phyloP scores from a whole-genome alignment of 1,284 basidiomycete genomes.

The Leccinum pachyderme region DNA sequence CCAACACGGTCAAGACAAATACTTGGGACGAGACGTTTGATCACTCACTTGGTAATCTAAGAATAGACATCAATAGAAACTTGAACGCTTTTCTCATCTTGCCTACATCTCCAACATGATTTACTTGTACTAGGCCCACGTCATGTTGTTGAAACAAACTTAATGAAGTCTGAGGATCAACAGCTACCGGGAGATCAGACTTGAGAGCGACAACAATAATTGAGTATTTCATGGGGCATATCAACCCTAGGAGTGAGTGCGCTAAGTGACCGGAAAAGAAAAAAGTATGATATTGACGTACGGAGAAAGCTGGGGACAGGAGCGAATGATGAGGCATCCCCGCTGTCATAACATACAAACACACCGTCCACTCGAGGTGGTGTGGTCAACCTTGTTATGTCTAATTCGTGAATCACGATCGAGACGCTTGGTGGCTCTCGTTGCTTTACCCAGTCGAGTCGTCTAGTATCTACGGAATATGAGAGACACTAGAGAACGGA shows the following conservation, averaged over 20 bases:
- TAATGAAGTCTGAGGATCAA: constrained; percentile 55
- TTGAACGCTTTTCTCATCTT: constrained; percentile 68
- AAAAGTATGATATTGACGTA: constrained; percentile 35
- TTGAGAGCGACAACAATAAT: constrained; percentile 76
- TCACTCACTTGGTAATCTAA: constrained; percentile 52
- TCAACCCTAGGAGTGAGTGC: constrained; percentile 44
- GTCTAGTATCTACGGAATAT: constrained; percentile 30
- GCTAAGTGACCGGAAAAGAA: constrained; percentile 11
- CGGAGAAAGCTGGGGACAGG: constrained; percentile 63
- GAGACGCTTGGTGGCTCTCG: constrained; percentile 30
- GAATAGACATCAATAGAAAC: constrained; percentile 60
- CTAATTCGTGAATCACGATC: constrained; percentile 33
- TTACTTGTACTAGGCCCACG: constrained; percentile 68
- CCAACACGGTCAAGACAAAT: constrained; percentile 8
- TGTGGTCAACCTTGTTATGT: constrained; percentile 39
- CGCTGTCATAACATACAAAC: constrained; percentile 74
- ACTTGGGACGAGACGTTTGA: constrained; percentile 1
- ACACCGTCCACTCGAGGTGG: constrained; percentile 65
- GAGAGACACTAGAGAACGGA: constrained; percentile 13
- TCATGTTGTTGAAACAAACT: constrained; percentile 53
- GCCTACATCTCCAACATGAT: constrained; percentile 46
- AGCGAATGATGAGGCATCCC: constrained; percentile 54
- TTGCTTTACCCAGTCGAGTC: constrained; percentile 34
- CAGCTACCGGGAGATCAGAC: constrained; percentile 55
- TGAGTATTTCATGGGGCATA: constrained; percentile 53